Conservation (phyloP, 1,284 basidiomycete genomes). For the Sporisorium graminicola region DNA sequence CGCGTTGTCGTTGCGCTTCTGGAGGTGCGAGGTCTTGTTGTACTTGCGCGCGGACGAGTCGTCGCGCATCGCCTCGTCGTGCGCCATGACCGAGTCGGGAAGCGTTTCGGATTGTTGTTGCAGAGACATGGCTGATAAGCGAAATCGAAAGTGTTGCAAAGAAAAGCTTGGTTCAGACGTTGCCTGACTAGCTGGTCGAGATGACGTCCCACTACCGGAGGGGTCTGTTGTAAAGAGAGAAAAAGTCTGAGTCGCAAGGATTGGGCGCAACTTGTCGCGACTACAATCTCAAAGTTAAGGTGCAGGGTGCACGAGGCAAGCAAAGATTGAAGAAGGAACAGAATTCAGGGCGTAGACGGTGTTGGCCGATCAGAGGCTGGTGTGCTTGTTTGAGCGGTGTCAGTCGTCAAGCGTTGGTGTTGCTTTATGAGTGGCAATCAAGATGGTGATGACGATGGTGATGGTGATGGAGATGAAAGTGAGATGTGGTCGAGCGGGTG, state of each 20-base stretch:
- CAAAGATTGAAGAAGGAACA: not conserved
- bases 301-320: not conserved
- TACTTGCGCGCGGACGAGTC: slow-evolving; percentile 54
- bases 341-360: too few relatives aligned
- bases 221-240: not conserved
- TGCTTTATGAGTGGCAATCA: too few relatives aligned
- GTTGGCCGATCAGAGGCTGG: not conserved
- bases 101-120: slow-evolving; percentile 16
- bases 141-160: not conserved
- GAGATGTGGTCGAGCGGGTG: not conserved
- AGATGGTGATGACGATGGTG: not conserved
- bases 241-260: not conserved
- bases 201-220: not conserved
- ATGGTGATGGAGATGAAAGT: not conserved
- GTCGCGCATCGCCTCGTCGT: slow-evolving; percentile 49
- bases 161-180: not conserved
- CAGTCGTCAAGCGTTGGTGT: not conserved
- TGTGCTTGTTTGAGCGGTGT: not conserved
- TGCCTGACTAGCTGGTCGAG: not conserved
- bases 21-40: slow-evolving; percentile 52
- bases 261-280: not conserved
- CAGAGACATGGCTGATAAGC: slow-evolving; percentile 14
- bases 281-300: slow-evolving; percentile 1
- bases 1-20: slow-evolving; percentile 20
- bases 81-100: slow-evolving; percentile 28